phyloP scores from a whole-genome alignment of 495 filamentous ascomycete species.

The Pseudomonodictys pantanalensis region DNA sequence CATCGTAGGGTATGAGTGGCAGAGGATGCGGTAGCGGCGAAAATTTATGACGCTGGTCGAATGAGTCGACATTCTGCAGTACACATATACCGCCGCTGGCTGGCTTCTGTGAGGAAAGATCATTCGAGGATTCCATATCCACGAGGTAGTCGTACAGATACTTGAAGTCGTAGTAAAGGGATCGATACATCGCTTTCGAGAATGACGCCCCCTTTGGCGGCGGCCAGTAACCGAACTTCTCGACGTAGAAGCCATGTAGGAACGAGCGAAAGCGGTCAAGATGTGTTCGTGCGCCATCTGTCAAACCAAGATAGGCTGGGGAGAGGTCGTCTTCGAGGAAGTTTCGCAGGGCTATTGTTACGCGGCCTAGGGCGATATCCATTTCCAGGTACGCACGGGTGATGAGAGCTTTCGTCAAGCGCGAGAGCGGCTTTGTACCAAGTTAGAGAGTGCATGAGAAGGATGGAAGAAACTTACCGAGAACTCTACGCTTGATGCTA shows the following conservation, averaged over 20 bases:
- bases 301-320: slow-evolving; percentile 52
- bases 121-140: slow-evolving; percentile 48
- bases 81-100: slow-evolving; percentile 59
- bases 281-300: slow-evolving; percentile 52
- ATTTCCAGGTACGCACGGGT: slow-evolving; percentile 59
- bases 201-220: slow-evolving; percentile 49
- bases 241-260: slow-evolving; percentile 57
- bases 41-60: slow-evolving; percentile 56
- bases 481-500: slow-evolving; percentile 53
- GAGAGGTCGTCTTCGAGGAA: slow-evolving; percentile 64
- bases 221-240: slow-evolving; percentile 63
- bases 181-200: slow-evolving; percentile 50
- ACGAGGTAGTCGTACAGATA: slow-evolving; percentile 61
- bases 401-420: slow-evolving; percentile 57
- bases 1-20: slow-evolving; percentile 54
- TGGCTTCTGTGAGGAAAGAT: slow-evolving; percentile 36
- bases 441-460: background rate
- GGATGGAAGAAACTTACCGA: slow-evolving; percentile 46
- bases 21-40: slow-evolving; percentile 54
- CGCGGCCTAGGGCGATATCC: slow-evolving; percentile 54
- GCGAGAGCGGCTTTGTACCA: slow-evolving; percentile 49
- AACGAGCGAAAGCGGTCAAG: slow-evolving; percentile 64
- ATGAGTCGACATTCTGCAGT: slow-evolving; percentile 56
- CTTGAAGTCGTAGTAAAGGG: slow-evolving; percentile 62
- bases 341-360: slow-evolving; percentile 48